Evolutionary conservation across 2,329 filamentous ascomycete species (phyloP), one percentile per base, ranked within the genome.

Genomic region (Monosporascus sp.): DNA sequence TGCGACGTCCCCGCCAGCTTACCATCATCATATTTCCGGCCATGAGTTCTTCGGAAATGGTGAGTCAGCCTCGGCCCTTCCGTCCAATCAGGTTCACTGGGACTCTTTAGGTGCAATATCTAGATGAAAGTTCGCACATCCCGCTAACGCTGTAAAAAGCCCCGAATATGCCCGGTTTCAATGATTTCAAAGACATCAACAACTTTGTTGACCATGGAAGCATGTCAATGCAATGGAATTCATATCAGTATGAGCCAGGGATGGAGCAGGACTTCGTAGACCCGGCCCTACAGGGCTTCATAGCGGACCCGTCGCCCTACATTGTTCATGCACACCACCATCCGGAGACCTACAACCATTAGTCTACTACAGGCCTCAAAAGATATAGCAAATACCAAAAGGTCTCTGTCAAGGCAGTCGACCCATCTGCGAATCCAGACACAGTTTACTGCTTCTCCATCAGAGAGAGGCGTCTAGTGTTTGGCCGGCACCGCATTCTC

Each of bases 191-290:
- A 43, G 63, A 59, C 49, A 61, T 60, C 52, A 41, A 59, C 26
- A 58, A 48, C 51, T 59, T 60, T 31, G 49, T 62, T 24, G 62
- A 65, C 37, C 48, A 57, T n/a, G 37, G 57, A 27, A 55, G 58
- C 35, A 47, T 65, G 46, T 58, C 60, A 22, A 45, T 62, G 19
- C 58, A 63, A 51, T 67, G 65, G 65, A 59, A 50, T 31, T 49
- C 62, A 14, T 67, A 64, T 50, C 61, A 56, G 49, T 54, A 62
- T 48, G 61, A 62, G 47, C 56, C 59, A 31, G 57, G 50, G 47
- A 20, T 52, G 38, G 63, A 65, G 48, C 62, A 66, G 31, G 62
- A 64, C 27, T 60, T 67, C 55, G 63, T 67, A 56, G 65, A 67
- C 48, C 65, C 65, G 31, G 62, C 60, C 4, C 49, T 67, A 45